Conservation (phyloP, 2,329 filamentous ascomycete genomes). For the Colletotrichum liriopes region DNA sequence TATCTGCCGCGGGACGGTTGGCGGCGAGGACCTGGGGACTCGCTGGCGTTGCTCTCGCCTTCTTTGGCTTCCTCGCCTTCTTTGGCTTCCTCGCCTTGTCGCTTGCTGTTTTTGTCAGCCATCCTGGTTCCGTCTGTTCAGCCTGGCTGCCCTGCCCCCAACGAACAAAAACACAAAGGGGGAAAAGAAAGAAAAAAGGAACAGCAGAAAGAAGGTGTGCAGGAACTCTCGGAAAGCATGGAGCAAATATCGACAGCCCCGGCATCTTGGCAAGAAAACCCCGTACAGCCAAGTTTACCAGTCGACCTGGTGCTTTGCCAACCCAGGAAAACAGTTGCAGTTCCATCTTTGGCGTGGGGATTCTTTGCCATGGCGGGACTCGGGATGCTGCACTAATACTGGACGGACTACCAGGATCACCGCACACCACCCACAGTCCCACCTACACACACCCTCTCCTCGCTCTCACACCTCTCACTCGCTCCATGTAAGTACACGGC, state of each 20-base stretch:
- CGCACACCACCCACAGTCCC: slow-evolving; percentile 18
- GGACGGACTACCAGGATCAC: slow-evolving; percentile 5
- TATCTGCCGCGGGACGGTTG: not conserved
- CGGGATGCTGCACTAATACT: slow-evolving; percentile 26
- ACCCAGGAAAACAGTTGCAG: not conserved
- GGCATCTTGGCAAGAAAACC: slow-evolving; percentile 34
- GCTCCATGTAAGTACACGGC: not conserved
- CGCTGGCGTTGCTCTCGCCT: not conserved
- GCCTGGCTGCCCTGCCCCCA: not conserved
- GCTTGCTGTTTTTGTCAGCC: not conserved
- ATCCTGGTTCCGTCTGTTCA: not conserved
- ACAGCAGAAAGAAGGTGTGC: not conserved
- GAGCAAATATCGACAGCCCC: slow-evolving; percentile 11
- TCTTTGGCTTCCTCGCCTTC: too few relatives aligned
- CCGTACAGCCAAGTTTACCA: not conserved
- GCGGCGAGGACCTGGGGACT: not conserved
- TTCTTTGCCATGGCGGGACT: slow-evolving; percentile 29
- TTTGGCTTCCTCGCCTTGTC: not conserved
- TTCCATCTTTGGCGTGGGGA: slow-evolving; percentile 8
- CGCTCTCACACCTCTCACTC: slow-evolving; percentile 7
- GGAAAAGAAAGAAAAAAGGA: not conserved
- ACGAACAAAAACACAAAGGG: not conserved
- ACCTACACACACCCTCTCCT: not conserved
- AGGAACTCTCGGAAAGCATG: slow-evolving; percentile 22
- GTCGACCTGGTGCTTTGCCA: not conserved